Evolutionary conservation across 129 eudicot species (phyloP).

Genomic region (Artemisia argyi): DNA sequence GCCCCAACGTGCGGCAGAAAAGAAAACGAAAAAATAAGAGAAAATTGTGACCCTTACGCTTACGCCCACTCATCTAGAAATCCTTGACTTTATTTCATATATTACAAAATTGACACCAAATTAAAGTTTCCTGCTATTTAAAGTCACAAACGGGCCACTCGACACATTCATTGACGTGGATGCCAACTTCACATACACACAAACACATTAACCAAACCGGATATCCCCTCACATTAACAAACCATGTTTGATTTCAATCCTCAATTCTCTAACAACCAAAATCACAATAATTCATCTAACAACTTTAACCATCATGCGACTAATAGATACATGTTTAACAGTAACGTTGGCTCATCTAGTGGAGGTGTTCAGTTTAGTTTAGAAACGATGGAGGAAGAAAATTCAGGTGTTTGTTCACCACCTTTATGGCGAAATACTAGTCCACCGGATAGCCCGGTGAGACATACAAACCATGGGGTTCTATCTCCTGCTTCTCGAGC

Average conservation of each 20-base stretch:
- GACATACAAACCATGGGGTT: conserved; percentile 15
- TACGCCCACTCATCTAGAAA: conserved; percentile 52
- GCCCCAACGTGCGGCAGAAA: conserved; percentile 14
- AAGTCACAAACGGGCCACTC: conserved; percentile 37
- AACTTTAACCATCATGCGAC: conserved; percentile 23
- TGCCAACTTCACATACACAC: conserved; percentile 28
- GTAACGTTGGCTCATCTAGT: neutral
- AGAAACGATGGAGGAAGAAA: conserved; percentile 37
- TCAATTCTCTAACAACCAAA: conserved; percentile 17
- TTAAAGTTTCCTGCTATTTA: conserved; percentile 31
- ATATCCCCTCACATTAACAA: neutral
- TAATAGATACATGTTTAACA: conserved; percentile 13
- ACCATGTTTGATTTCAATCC: conserved; percentile 52
- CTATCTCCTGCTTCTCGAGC: conserved; percentile 62
- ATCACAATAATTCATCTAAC: conserved; percentile 2
- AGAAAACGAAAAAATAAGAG: neutral
- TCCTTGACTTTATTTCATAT: conserved; percentile 38
- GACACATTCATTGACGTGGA: conserved; percentile 34
- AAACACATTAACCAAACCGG: conserved; percentile 3
- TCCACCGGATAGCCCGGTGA: conserved; percentile 35
- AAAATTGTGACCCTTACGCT: conserved; percentile 23
- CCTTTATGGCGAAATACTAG: conserved; percentile 53
- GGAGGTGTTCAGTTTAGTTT: conserved; percentile 42
- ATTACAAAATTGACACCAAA: conserved; percentile 20
- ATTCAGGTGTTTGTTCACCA: conserved; percentile 58